These are phyloP conservation scores for Pseudocercospora ulei DNA, from an alignment of 2,329 filamentous ascomycete genomes.

Conservation along the genomic window DNA sequence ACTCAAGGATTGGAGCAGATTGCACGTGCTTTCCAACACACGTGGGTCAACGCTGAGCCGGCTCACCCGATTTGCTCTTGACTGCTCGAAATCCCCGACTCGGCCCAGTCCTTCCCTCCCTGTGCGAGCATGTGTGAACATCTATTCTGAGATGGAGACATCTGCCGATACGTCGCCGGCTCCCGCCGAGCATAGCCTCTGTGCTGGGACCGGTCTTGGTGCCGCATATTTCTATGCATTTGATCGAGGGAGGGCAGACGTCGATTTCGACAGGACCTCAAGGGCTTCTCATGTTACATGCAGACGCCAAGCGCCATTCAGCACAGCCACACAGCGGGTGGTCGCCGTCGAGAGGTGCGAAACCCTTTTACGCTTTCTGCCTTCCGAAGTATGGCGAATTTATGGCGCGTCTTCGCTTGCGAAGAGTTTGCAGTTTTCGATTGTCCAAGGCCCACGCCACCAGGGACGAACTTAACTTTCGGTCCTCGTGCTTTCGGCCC, in stretches of 20 bases:
- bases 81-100: too few species aligned
- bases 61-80: too few species aligned
- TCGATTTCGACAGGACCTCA: not conserved
- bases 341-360: not conserved
- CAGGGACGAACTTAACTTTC: not conserved
- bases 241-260: too few species aligned
- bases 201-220: too few species aligned
- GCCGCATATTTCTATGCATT: too few species aligned
- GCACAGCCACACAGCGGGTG: not conserved
- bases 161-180: not conserved
- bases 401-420: not conserved
- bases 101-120: too few species aligned
- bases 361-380: conserved; percentile 1
- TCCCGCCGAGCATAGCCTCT: not conserved
- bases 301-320: too few species aligned
- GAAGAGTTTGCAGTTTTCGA: not conserved
- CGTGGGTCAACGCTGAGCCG: too few species aligned
- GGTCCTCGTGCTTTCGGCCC: not conserved
- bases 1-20: too few species aligned
- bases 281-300: not conserved
- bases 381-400: conserved; percentile 5
- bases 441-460: not conserved
- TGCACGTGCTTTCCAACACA: too few species aligned
- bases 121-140: not conserved
- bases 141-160: conserved; percentile 3